These are phyloP conservation scores for Sclerotinia trifoliorum DNA, from an alignment of 2,329 filamentous ascomycete species.

Conservation along the genomic window DNA sequence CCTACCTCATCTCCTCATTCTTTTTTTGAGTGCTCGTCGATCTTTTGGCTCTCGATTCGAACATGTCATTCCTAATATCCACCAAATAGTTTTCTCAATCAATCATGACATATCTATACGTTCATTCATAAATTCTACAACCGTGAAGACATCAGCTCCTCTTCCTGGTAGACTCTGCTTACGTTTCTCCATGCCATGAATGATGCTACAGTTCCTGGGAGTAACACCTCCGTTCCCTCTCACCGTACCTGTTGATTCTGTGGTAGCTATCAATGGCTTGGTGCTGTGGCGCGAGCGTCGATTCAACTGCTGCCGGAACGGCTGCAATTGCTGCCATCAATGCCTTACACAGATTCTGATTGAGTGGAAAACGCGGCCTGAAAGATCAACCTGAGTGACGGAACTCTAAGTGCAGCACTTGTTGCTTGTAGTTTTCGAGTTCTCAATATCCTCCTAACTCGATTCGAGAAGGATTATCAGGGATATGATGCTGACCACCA, in stretches of 20 bases:
- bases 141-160: constrained; percentile 25
- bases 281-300: constrained; percentile 28
- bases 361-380: constrained; percentile 31
- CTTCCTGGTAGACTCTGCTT: constrained; percentile 28
- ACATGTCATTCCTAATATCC: background rate
- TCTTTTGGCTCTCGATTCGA: constrained; percentile 20
- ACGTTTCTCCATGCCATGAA: constrained; percentile 29
- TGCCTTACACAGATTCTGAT: constrained; percentile 24
- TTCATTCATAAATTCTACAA: constrained; percentile 14
- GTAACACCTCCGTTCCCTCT: constrained; percentile 26
- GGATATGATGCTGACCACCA: background rate
- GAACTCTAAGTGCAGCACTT: constrained; percentile 28
- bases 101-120: background rate
- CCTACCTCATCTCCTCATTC: constrained; percentile 5
- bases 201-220: constrained; percentile 30
- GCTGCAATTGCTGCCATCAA: constrained; percentile 29
- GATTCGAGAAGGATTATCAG: background rate
- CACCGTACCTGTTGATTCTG: constrained; percentile 30
- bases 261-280: constrained; percentile 32
- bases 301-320: constrained; percentile 25
- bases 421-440: constrained; percentile 27
- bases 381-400: constrained; percentile 26
- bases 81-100: background rate
- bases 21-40: constrained; percentile 27
- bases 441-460: background rate